phyloP scores from a whole-genome alignment of 225 moss, liverwort and hornwort genomes.

The Pleurozium schreberi region DNA sequence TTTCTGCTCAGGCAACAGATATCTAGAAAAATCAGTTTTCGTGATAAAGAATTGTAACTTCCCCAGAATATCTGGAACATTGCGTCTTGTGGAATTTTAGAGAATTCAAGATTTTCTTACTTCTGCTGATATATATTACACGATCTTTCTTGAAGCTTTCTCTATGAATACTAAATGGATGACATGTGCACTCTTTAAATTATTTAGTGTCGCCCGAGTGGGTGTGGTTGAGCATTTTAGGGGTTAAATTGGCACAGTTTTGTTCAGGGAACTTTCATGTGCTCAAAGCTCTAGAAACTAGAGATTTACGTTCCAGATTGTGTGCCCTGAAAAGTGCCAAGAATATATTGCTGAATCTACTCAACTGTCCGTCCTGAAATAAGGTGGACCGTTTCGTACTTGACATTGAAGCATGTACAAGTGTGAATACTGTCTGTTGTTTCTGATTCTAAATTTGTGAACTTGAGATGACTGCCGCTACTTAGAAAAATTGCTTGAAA shows the following conservation, averaged over 20 bases:
- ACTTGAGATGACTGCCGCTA: not conserved
- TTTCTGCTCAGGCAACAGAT: no score
- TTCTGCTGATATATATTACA: not conserved
- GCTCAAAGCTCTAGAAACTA: not conserved
- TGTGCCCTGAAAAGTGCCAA: not conserved
- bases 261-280: not conserved
- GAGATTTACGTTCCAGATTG: not conserved
- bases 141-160: not conserved
- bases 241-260: not conserved
- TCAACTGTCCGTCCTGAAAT: not conserved
- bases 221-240: not conserved
- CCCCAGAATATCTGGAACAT: no score
- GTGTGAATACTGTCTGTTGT: not conserved
- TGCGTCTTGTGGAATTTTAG: not conserved
- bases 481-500: not conserved
- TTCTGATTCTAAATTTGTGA: not conserved
- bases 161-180: not conserved
- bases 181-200: not conserved
- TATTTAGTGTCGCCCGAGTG: not conserved
- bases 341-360: not conserved
- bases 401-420: not conserved
- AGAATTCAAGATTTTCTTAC: not conserved
- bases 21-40: not conserved
- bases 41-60: not conserved
- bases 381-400: not conserved